Conservation (phyloP, 192 early-diverging fungal species). For the Paraglomus brasilianum region DNA sequence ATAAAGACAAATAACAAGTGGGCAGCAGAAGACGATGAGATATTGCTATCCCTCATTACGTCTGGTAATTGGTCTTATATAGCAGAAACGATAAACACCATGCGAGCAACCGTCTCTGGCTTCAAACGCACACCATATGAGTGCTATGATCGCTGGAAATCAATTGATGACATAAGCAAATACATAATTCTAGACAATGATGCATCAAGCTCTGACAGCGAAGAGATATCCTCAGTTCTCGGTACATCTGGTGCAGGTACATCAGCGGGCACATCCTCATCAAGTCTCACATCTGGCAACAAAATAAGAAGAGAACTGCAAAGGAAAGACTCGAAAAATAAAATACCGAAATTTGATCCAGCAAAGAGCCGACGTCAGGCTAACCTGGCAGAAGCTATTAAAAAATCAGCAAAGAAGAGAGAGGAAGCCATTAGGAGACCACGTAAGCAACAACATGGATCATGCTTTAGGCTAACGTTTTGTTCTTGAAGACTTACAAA, state of each 20-base stretch:
- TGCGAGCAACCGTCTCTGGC: slow-evolving; percentile 46
- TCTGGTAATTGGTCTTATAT: slow-evolving; percentile 70
- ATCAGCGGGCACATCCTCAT: slow-evolving; percentile 34
- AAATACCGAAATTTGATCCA: slow-evolving; percentile 3
- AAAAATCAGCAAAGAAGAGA: slow-evolving; percentile 57
- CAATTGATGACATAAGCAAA: slow-evolving; percentile 46
- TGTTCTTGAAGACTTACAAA: slow-evolving; percentile 16
- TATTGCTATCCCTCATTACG: slow-evolving; percentile 52
- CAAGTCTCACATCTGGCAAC: slow-evolving; percentile 35
- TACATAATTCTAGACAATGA: not conserved
- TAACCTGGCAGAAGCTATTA: slow-evolving; percentile 61
- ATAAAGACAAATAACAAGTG: slow-evolving; percentile 37
- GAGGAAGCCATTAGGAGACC: slow-evolving; percentile 41
- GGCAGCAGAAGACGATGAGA: slow-evolving; percentile 57
- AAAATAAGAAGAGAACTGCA: slow-evolving; percentile 35
- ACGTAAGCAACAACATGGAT: slow-evolving; percentile 25
- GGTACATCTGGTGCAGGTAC: slow-evolving; percentile 7
- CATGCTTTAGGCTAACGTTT: slow-evolving; percentile 29
- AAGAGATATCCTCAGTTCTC: slow-evolving; percentile 2
- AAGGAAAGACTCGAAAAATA: slow-evolving; percentile 41
- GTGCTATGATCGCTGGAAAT: slow-evolving; percentile 60
- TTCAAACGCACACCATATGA: slow-evolving; percentile 63
- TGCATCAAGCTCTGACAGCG: not conserved
- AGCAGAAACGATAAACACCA: slow-evolving; percentile 56
- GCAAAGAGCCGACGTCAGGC: slow-evolving; percentile 48